phyloP scores from a whole-genome alignment of 257 asterid species.

The Verbascum thapsus region DNA sequence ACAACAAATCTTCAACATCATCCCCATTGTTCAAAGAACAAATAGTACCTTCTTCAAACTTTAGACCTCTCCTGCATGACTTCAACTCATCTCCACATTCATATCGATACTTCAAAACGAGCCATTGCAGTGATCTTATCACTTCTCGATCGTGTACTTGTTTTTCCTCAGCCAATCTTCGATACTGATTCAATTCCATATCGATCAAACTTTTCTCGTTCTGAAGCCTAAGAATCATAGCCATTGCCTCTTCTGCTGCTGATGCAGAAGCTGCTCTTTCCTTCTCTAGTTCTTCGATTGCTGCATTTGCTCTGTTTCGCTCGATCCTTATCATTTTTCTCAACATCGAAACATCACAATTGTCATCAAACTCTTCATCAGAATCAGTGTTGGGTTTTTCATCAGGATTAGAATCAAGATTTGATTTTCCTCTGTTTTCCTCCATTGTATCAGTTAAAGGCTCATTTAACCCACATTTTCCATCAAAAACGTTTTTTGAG shows the following conservation, averaged over 20 bases:
- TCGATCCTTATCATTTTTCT: conserved; percentile 47
- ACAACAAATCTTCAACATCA: too few relatives aligned
- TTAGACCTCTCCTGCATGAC: conserved; percentile 24
- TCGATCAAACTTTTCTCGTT: conserved; percentile 57
- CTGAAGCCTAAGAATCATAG: conserved; percentile 67
- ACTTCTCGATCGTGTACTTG: conserved; percentile 55
- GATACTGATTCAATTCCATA: conserved; percentile 56
- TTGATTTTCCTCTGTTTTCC: conserved; percentile 7
- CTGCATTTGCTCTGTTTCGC: conserved; percentile 43
- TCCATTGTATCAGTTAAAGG: conserved; percentile 11
- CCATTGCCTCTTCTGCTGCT: conserved; percentile 75
- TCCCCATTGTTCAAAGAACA: too few relatives aligned
- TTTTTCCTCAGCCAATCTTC: conserved; percentile 57
- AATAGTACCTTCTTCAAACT: too few relatives aligned
- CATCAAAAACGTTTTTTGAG: conserved; percentile 29
- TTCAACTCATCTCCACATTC: conserved; percentile 45
- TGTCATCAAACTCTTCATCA: conserved; percentile 11
- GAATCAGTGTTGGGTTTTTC: background rate
- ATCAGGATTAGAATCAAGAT: background rate
- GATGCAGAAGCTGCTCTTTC: conserved; percentile 59
- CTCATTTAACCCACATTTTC: conserved; percentile 2
- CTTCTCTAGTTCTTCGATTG: conserved; percentile 51
- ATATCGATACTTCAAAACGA: conserved; percentile 37
- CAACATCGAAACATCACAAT: conserved; percentile 39
- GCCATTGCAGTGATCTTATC: conserved; percentile 60